Evolutionary conservation across 495 filamentous ascomycete species (phyloP).

Genomic region (Aspergillus asperescens): DNA sequence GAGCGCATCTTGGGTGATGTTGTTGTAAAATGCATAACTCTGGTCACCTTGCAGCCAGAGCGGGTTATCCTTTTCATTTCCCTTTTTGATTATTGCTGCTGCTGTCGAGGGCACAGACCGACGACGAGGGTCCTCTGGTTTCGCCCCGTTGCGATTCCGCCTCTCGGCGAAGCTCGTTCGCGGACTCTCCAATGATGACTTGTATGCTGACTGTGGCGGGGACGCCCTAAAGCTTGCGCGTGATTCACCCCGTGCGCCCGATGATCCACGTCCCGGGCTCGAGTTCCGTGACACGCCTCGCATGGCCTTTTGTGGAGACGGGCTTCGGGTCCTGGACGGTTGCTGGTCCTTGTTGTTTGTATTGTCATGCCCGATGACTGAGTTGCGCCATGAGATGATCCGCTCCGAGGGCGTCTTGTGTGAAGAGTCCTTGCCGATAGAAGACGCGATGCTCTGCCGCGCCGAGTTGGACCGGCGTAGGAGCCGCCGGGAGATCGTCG

Average conservation of each 20-base stretch:
- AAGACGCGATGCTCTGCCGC: constrained; percentile 48
- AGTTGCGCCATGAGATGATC: constrained; percentile 90
- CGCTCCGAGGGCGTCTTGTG: constrained; percentile 66
- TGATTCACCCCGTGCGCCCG: constrained; percentile 23
- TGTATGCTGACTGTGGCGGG: constrained; percentile 33
- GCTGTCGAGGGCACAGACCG: neutral
- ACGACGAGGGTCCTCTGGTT: neutral
- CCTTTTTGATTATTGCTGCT: constrained; percentile 16
- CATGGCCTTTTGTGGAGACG: constrained; percentile 53
- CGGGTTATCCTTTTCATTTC: constrained; percentile 35
- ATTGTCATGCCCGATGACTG: constrained; percentile 53
- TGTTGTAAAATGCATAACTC: constrained; percentile 50
- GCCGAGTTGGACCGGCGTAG: constrained; percentile 63
- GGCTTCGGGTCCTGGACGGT: constrained; percentile 43
- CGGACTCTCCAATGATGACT: constrained; percentile 25
- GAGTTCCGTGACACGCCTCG: constrained; percentile 26
- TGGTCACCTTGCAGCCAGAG: constrained; percentile 50
- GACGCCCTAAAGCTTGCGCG: constrained; percentile 33
- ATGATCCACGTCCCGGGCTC: constrained; percentile 19
- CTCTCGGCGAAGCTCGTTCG: constrained; percentile 18
- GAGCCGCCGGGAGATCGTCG: constrained; percentile 71
- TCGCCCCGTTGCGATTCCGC: constrained; percentile 5
- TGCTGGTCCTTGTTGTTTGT: constrained; percentile 35
- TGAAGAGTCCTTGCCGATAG: constrained; percentile 39
- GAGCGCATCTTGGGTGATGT: constrained; percentile 42